Evolutionary conservation across 139 green algal species (phyloP).

Genomic region (Chlamydomonas applanata): DNA sequence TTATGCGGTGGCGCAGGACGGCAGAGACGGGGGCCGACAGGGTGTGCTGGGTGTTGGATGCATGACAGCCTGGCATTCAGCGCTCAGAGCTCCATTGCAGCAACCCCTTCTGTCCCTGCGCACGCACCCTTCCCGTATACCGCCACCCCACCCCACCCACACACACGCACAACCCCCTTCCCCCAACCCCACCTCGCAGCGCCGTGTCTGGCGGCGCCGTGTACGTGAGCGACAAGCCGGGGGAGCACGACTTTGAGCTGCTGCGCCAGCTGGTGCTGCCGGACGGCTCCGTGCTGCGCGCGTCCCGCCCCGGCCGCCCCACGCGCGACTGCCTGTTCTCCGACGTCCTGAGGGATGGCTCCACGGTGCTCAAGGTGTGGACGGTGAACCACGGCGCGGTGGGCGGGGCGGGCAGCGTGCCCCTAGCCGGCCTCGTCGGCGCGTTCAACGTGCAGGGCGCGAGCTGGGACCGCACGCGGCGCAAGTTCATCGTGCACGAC

Average conservation of each 20-base stretch:
- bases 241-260: constrained; percentile 76
- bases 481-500: constrained; percentile 73
- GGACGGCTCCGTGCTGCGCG: constrained; percentile 69
- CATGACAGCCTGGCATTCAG: too few relatives aligned
- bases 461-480: constrained; percentile 71
- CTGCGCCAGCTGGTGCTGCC: constrained; percentile 78
- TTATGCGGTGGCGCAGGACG: not conserved
- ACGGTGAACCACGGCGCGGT: constrained; percentile 3
- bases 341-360: constrained; percentile 78
- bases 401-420: not conserved
- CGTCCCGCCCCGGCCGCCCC: constrained; percentile 75
- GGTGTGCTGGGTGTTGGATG: too few relatives aligned
- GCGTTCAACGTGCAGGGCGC: constrained; percentile 58
- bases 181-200: constrained; percentile 5
- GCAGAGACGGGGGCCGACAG: too few relatives aligned
- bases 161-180: not conserved
- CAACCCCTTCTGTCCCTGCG: too few relatives aligned
- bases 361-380: constrained; percentile 72
- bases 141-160: too few relatives aligned
- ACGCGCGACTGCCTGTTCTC: constrained; percentile 88
- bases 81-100: too few relatives aligned
- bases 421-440: not conserved
- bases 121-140: not conserved
- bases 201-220: constrained; percentile 73
- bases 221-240: constrained; percentile 85